phyloP scores from a whole-genome alignment of 2,329 filamentous ascomycete species.

The Cryphonectria parasitica region DNA sequence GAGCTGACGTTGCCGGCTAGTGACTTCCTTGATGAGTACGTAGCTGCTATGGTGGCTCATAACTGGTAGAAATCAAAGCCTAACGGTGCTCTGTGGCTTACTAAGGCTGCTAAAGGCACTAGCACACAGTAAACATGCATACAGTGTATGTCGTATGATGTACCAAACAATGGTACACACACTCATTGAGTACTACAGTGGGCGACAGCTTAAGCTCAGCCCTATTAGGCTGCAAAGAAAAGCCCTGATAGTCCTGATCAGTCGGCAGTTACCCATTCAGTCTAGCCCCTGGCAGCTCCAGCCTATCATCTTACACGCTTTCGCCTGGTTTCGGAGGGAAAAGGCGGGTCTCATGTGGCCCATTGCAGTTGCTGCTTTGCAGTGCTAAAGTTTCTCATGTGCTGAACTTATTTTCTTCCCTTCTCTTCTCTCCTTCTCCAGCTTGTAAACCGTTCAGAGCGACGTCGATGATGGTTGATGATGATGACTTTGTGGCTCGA shows the following conservation, averaged over 20 bases:
- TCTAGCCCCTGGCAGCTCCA: neutral
- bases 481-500: too few species aligned
- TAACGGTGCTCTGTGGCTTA: neutral
- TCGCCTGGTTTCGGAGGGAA: neutral
- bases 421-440: too few species aligned
- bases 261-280: conserved; percentile 12
- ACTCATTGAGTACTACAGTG: neutral
- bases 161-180: neutral
- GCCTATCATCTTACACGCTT: conserved; percentile 22
- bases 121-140: neutral
- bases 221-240: neutral
- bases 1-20: conserved; percentile 21
- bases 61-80: neutral
- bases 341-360: neutral
- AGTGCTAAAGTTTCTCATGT: neutral
- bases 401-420: neutral
- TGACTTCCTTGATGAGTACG: neutral
- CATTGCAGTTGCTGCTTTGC: neutral
- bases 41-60: neutral
- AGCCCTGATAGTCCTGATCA: too few species aligned
- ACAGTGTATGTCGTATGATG: too few species aligned
- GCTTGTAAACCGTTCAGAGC: neutral
- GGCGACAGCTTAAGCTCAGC: neutral
- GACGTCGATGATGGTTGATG: neutral
- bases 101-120: neutral